These are phyloP conservation scores for Fraxinus cuspidata DNA, from an alignment of 257 asterid genomes.

Conservation along the genomic window DNA sequence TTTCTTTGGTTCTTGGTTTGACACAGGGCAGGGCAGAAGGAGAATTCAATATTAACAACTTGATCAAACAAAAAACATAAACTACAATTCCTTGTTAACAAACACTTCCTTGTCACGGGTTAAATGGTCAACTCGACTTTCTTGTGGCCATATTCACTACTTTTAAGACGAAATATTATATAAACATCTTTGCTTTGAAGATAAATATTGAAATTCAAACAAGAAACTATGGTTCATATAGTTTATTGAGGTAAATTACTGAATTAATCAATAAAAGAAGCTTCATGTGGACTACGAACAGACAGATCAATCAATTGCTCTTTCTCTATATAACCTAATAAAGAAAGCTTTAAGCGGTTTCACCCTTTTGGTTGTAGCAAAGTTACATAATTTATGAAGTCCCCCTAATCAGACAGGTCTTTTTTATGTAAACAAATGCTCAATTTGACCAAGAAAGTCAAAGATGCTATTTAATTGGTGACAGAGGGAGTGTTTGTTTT, in stretches of 20 bases:
- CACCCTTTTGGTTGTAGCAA: neutral
- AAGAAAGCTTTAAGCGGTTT: neutral
- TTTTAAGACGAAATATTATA: neutral
- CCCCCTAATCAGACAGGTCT: no score
- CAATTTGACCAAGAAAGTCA: no score
- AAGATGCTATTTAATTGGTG: no score
- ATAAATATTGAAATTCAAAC: neutral
- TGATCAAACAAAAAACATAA: neutral
- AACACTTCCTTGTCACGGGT: neutral
- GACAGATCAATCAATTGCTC: neutral
- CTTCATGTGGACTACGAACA: neutral
- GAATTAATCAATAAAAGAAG: neutral
- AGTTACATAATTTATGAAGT: neutral
- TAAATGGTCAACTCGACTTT: neutral
- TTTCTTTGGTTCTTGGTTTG: neutral
- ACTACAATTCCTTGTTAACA: neutral
- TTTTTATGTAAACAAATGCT: no score
- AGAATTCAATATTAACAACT: neutral
- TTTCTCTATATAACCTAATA: neutral
- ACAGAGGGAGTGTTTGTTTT: no score
- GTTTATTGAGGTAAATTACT: neutral
- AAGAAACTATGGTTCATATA: neutral
- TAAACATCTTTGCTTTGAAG: neutral
- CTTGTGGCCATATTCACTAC: neutral
- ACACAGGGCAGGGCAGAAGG: neutral